Evolutionary conservation across 768 basidiomycete genomes (phyloP), one percentile per base, ranked within the genome.

Genomic region (Agrocybe praecox): DNA sequence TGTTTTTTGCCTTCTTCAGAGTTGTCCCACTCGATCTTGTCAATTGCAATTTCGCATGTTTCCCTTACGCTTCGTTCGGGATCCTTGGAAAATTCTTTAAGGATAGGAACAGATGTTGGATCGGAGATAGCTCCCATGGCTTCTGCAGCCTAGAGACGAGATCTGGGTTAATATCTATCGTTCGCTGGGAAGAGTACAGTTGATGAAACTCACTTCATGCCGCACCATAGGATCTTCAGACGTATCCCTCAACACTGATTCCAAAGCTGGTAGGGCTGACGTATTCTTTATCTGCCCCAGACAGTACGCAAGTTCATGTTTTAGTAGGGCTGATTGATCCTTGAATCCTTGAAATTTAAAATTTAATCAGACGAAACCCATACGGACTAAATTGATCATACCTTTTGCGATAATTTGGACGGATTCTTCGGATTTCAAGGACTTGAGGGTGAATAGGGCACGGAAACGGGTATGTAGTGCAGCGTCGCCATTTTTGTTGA

Each of bases 241-340:
- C 40, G 70, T 67, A 66, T 94, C 79, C 59, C 82, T 77, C 34
- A 99, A 80, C 5, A 96, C 91, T 2, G 76, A 72, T 68, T 92
- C 89, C 5, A 99, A 84, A 17, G 82, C 80, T 6, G 94, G 88
- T 11, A 98, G 76, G 0, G 96, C 97, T 2, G 79, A 76, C 0
- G 76, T 65, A 29, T 81, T 81, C 63, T 88, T 88, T 74, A 96
- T 90, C 73, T 99, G 97, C 0, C 97, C 97, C 2, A 99, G 82
- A 66, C 94, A 96, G 70, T 98, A 99, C 1, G 97, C 97, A 2
- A 99, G 81, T 67, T 99, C 97, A 70, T 99, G 97, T 67, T 98
- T 98, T 29, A 99, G 81, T 57, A 99, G 72, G 9, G 94, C 92
- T 43, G 94, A 97, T 6, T 86, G 80, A 70, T 98, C 96, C 32